Evolutionary conservation across 2,329 filamentous ascomycete genomes (phyloP).

Genomic region (Aspergillus amoenus): DNA sequence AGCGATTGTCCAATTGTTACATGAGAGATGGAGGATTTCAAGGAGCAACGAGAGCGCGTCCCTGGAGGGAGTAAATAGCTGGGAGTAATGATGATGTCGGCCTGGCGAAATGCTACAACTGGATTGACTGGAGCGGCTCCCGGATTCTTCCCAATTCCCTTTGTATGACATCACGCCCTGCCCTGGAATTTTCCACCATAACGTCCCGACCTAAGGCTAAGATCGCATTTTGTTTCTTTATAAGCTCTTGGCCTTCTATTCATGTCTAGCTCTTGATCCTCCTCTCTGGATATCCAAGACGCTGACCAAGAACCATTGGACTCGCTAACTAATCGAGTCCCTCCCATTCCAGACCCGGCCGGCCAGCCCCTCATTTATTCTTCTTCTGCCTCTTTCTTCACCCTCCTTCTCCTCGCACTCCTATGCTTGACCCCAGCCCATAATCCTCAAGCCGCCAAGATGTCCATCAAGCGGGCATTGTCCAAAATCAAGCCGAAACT

Average conservation of each 20-base stretch:
- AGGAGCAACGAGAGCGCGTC: background rate
- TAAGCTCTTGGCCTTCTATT: conserved; percentile 3
- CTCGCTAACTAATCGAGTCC: background rate
- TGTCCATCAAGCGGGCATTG: conserved; percentile 49
- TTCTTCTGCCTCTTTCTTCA: background rate
- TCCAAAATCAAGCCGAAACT: conserved; percentile 39
- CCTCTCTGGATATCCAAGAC: background rate
- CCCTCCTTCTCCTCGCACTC: background rate
- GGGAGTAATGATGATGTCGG: conserved; percentile 1
- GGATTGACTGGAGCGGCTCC: background rate
- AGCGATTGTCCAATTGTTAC: background rate
- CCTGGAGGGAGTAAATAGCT: background rate
- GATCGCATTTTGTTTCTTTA: background rate
- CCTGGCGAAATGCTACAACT: background rate
- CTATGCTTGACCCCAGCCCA: background rate
- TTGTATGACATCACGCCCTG: background rate
- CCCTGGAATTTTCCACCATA: background rate
- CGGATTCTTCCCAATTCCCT: background rate
- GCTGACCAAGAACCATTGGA: background rate
- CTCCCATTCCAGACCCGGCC: background rate
- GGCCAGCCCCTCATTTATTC: background rate
- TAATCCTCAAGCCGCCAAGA: conserved; percentile 28
- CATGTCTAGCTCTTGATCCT: background rate
- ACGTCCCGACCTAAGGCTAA: background rate
- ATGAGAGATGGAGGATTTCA: background rate